These are phyloP conservation scores for Diaporthe ilicicola DNA, from an alignment of 2,329 filamentous ascomycete species.

Conservation along the genomic window DNA sequence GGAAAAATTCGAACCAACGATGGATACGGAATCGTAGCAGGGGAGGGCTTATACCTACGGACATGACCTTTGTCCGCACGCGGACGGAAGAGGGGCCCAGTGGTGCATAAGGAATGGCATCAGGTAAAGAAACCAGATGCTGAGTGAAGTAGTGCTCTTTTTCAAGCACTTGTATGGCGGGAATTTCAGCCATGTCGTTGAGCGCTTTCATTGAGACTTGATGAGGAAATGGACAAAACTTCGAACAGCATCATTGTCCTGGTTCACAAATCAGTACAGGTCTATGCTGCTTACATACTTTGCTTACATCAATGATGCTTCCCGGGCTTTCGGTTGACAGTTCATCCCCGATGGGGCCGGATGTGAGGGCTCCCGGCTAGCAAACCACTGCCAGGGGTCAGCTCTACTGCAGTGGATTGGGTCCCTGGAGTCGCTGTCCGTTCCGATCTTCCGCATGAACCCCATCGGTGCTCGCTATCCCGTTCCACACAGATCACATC, in stretches of 20 bases:
- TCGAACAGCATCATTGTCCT: neutral
- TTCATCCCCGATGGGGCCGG: too few relatives aligned
- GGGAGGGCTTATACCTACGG: too few relatives aligned
- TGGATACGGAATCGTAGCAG: too few relatives aligned
- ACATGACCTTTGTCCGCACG: slow-evolving; percentile 20
- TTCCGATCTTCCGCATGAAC: neutral
- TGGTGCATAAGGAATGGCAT: slow-evolving; percentile 1
- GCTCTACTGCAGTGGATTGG: too few relatives aligned
- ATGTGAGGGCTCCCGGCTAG: too few relatives aligned
- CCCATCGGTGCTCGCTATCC: neutral
- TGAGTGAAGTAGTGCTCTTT: slow-evolving; percentile 22
- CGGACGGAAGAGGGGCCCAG: slow-evolving; percentile 9
- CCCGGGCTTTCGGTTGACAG: too few relatives aligned
- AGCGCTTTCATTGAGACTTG: neutral
- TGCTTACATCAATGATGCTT: too few relatives aligned
- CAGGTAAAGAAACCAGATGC: slow-evolving; percentile 5
- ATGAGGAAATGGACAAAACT: too few relatives aligned
- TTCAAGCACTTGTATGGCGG: slow-evolving; percentile 22
- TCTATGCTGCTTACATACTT: neutral
- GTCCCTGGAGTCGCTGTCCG: neutral
- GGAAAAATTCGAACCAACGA: too few relatives aligned
- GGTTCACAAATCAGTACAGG: neutral
- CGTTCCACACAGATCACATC: neutral
- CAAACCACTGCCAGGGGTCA: too few relatives aligned
- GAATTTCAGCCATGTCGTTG: neutral